Evolutionary conservation across 208 protist species (phyloP).

Genomic region (Endotrypanum monterogeii): DNA sequence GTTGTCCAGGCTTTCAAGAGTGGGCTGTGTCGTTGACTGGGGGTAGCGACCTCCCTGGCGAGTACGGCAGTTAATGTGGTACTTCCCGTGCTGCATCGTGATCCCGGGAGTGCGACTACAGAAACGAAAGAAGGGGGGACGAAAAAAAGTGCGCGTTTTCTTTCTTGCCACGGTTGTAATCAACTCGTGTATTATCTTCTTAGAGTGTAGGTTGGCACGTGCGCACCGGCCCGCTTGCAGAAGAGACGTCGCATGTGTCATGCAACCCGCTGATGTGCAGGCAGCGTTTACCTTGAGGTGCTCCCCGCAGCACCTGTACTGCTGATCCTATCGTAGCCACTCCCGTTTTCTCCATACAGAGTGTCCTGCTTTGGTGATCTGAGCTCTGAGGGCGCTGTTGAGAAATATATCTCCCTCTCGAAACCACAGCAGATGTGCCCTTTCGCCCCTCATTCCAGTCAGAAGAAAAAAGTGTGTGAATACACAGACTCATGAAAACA

Average conservation of each 20-base stretch:
- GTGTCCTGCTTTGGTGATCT: background rate
- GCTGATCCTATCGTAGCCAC: background rate
- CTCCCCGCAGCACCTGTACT: background rate
- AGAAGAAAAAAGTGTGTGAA: background rate
- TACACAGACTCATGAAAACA: background rate
- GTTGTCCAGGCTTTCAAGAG: conserved; percentile 3
- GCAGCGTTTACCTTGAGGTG: background rate
- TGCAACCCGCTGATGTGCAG: too few relatives aligned
- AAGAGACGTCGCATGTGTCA: background rate
- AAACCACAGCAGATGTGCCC: background rate
- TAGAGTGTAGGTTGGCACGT: background rate
- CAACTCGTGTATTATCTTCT: background rate
- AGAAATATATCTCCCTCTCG: background rate
- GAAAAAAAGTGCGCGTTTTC: background rate
- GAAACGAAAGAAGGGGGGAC: background rate
- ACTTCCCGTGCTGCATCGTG: too few relatives aligned
- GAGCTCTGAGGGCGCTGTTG: background rate
- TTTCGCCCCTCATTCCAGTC: background rate
- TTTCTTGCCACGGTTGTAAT: background rate
- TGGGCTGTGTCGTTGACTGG: conserved; percentile 2
- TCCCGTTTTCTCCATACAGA: background rate
- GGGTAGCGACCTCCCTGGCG: background rate
- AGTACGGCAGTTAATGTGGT: background rate
- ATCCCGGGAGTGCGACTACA: background rate
- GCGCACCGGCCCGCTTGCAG: background rate